Base-by-base conservation (phyloP, 2,329 filamentous ascomycete genomes). In the Aspergillus pseudoviridinutans region DNA sequence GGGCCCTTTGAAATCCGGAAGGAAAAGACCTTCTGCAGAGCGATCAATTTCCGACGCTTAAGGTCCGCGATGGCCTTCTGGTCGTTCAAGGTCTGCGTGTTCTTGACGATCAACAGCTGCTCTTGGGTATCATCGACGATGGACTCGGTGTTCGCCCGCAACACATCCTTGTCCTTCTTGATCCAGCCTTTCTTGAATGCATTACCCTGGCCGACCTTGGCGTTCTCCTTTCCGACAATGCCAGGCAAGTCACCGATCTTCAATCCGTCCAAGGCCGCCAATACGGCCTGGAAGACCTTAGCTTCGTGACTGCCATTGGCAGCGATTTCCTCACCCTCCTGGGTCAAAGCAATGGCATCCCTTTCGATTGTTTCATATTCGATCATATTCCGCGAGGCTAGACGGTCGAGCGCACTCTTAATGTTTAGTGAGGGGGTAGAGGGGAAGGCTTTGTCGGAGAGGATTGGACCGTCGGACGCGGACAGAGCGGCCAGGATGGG, bases 1-100 rank as follows among this genome's bases (percentile, higher is more conserved):
- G 87, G 78, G 0, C 92, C 94, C 80, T 97, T 97, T 59, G 80
- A 80, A 59, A 96, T 86, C 65, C 84, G 89, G 83, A 94, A 99
- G 73, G 81, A 87, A 67, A 96, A 89, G 58, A 90, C 84, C 80
- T 97, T 97, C 66, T 91, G 86, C 70, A 91, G 81, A 64, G 84
- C 87, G 62, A 97, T 82, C 51, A 99, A 84, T 79, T 97, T 97
- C 71, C 93, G 87, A 82, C 97, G 97, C 79, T 88, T 92, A 65
- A 96, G 79, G 61, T 97, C 93, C 54, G 85, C 82, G 28, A 96
- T 75, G 38, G 87, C 81, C 76, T 96, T 96, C 53, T 85, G 72
- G 67, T 97, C 90, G 24, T 83, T 78, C 64, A 90, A 81, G 27
- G 87, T 85, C 64, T 85, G 84, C 14, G 84, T 88, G 64, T 88